Base-by-base conservation (phyloP, 2,329 filamentous ascomycete genomes). In the Aspergillus awamori region DNA sequence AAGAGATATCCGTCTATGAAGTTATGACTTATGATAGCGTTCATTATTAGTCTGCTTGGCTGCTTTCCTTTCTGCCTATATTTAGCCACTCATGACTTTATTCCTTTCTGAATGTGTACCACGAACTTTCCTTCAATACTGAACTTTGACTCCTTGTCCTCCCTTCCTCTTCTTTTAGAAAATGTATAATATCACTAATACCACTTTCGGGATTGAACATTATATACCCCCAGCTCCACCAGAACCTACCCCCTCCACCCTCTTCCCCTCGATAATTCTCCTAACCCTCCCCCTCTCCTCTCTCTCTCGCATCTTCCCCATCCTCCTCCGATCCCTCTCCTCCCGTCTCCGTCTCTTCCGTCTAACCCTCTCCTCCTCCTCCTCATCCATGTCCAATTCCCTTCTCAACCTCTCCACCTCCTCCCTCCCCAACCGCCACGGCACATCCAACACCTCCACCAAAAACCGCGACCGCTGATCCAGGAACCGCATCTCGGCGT, bases 401-500 rank as follows among this genome's bases (percentile, higher is more conserved):
- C 67, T 65, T 7, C 74, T 71, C 30, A 86, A 74, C 52, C 67
- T 70, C 58, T 74, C 76, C 48, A 81, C 72, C 63, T 86, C 78
- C 28, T 74, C 71, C 0, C 74, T 69, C 0, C 70, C 75, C 48
- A 89, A 63, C 3, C 76, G 67, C 86, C 87, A 88, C 2, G 85
- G 84, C 56, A 73, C 74, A 3, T 75, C 76, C 22, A 89, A 76
- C 1, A 86, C 77, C 11, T 81, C 74, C 8, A 78, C 69, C 48
- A 83, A 78, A 68, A 83, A 86, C 28, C 77, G 71, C 4, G 80
- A 78, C 17, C 81, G 78, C 63, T 84, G 81, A 1, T 78, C 75
- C 80, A 86, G 84, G 33, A 83, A 83, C 7, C 71, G 70, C 53
- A 82, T 80, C 68, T 89, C 87, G 28, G 83, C 81, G 45, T 80